Evolutionary conservation across 2,329 filamentous ascomycete genomes (phyloP).

Genomic region (Colletotrichum eleusines): DNA sequence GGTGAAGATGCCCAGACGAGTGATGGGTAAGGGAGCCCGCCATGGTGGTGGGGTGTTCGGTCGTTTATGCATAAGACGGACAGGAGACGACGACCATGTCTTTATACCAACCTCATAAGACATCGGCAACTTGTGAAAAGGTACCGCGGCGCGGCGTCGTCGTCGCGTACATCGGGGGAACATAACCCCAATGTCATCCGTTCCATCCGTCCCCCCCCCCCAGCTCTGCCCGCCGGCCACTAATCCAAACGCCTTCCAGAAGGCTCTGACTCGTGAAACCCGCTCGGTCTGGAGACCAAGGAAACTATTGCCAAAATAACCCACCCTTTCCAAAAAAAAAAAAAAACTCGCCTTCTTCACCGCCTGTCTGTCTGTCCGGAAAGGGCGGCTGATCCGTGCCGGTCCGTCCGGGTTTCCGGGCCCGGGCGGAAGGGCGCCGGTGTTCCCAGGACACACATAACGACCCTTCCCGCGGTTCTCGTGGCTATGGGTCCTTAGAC

Average conservation of each 20-base stretch:
- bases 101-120: neutral
- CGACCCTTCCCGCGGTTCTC: neutral
- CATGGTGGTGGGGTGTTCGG: neutral
- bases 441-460: neutral
- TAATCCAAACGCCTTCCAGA: too few relatives aligned
- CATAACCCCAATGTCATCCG: too few relatives aligned
- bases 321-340: too few relatives aligned
- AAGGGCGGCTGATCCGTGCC: slow-evolving; percentile 26
- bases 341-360: slow-evolving; percentile 20
- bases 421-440: slow-evolving; percentile 9
- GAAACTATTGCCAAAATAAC: neutral
- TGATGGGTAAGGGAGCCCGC: too few relatives aligned
- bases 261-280: neutral
- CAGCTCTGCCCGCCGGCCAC: too few relatives aligned
- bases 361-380: slow-evolving; percentile 33
- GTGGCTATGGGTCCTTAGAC: neutral
- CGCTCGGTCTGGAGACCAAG: too few relatives aligned
- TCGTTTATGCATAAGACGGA: slow-evolving; percentile 9
- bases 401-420: slow-evolving; percentile 28
- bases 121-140: neutral
- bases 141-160: too few relatives aligned
- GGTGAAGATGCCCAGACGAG: neutral
- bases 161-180: neutral
- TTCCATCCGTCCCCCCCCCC: too few relatives aligned
- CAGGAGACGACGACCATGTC: neutral